Evolutionary conservation across 495 filamentous ascomycete species (phyloP), one percentile per base, ranked within the genome.

Genomic region (Trichoderma asperelloides): DNA sequence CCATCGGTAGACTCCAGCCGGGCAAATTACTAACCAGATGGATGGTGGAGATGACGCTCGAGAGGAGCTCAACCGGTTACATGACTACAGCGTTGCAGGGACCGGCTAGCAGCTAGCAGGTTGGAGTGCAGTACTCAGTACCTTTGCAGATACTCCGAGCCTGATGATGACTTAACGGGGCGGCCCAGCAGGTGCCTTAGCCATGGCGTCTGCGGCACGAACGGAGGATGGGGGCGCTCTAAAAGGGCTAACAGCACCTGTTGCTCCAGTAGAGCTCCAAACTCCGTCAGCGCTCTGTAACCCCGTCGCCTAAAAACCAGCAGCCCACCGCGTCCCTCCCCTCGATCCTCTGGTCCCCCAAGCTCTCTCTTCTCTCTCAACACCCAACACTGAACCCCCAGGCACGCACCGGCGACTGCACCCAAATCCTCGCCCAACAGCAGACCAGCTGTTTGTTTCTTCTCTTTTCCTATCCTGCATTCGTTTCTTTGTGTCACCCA

Each of bases 251-350:
- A 55, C n/a, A 55, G 49, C 18, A 55, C n/a, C 23, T 23, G 49
- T 12, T 12, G 49, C 49, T 37, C 33, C 43, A 47, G 23, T 30
- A 60, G 55, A 60, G 55, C 55, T 60, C 25, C 25, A 60, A 60
- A 60, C 23, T 60, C 55, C 55, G 55, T 60, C 55, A 60, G 55
- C 55, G 55, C 55, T 28, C 28, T 60, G 12, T 18, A 60, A 60
- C 55, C 55, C 55, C 55, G 25, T 60, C 55, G 55, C 55, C 55
- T 30, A 28, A 60, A 60, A 60, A 30, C 55, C 55, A 60, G 25
- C 49, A 27, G 55, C 55, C 55, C 55, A 60, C 55, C 55, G 55
- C 55, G 55, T 60, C 55, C 25, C 55, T 30, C 25, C 47, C 11
- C 55, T 47, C 43, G 43, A n/a, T 47, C 55, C 23, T 47, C 43